Conservation (phyloP, 192 early-diverging fungal species). For the Mortierella claussenii region DNA sequence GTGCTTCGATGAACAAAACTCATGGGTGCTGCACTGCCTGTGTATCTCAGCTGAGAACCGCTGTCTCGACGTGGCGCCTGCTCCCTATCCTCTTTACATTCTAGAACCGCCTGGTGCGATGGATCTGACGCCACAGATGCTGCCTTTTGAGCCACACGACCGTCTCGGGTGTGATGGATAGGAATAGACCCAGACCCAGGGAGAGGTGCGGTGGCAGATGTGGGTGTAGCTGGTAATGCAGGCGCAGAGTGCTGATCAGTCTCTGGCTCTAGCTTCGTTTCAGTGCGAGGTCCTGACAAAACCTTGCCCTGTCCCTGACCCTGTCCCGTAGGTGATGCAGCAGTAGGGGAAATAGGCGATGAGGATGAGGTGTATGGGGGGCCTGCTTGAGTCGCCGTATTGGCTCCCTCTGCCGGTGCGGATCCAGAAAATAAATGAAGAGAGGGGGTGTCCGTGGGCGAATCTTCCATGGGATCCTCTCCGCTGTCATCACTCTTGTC, state of each 20-base stretch:
- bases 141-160: background rate
- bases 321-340: background rate
- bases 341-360: constrained; percentile 13
- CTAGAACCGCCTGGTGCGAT: background rate
- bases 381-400: constrained; percentile 2
- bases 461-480: constrained; percentile 12
- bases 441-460: constrained; percentile 1
- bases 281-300: background rate
- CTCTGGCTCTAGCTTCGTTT: background rate
- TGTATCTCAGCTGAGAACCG: constrained; percentile 13
- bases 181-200: constrained; percentile 7
- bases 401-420: background rate
- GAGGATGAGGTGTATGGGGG: constrained; percentile 6
- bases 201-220: background rate
- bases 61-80: background rate
- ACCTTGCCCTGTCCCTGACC: background rate
- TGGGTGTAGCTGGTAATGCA: background rate
- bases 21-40: constrained; percentile 12
- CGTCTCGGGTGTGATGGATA: background rate
- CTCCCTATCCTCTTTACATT: constrained; percentile 7
- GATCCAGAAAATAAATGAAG: constrained; percentile 5
- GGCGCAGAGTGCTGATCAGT: too few relatives aligned
- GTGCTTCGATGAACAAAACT: constrained; percentile 33
- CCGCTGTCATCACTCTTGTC: constrained; percentile 25
- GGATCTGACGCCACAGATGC: background rate